phyloP scores from a whole-genome alignment of 306 rosid species.

The Corylus americana region DNA sequence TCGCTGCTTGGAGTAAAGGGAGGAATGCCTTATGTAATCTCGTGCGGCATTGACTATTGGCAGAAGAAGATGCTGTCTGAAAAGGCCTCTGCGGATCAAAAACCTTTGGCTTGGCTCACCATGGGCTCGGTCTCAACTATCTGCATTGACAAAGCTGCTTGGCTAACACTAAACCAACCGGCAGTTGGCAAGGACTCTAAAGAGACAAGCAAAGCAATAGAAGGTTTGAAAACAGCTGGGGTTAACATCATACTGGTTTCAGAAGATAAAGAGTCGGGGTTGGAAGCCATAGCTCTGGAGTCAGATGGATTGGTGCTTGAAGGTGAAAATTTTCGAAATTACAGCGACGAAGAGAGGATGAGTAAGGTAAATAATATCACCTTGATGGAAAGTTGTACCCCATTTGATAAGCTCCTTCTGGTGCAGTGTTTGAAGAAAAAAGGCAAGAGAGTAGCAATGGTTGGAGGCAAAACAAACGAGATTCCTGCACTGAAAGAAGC shows the following conservation, averaged over 20 bases:
- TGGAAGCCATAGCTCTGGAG: background rate
- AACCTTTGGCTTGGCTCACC: slow-evolving; percentile 4
- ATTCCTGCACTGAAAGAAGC: slow-evolving; percentile 30
- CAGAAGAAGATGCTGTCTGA: background rate
- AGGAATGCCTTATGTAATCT: slow-evolving; percentile 11
- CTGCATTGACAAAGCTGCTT: slow-evolving; percentile 2
- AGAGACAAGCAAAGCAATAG: background rate
- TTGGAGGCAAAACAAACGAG: slow-evolving; percentile 22
- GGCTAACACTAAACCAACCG: background rate
- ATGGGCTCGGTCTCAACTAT: slow-evolving; percentile 17
- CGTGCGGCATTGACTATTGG: background rate
- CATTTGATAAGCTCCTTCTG: slow-evolving; percentile 11
- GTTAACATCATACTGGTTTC: slow-evolving; percentile 8
- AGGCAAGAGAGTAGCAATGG: slow-evolving; percentile 12
- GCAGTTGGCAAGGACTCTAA: background rate
- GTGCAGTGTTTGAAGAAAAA: slow-evolving; percentile 8
- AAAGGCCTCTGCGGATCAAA: background rate
- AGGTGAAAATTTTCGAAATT: slow-evolving; percentile 10
- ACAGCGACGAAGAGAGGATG: slow-evolving; percentile 19
- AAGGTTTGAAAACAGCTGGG: background rate
- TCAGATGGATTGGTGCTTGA: background rate
- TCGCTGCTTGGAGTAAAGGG: slow-evolving; percentile 26
- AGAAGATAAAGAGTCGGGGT: background rate
- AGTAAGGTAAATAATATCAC: slow-evolving; percentile 9
- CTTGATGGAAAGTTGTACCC: slow-evolving; percentile 10